phyloP scores from a whole-genome alignment of 345 rosid species.

The Kernera saxatilis region DNA sequence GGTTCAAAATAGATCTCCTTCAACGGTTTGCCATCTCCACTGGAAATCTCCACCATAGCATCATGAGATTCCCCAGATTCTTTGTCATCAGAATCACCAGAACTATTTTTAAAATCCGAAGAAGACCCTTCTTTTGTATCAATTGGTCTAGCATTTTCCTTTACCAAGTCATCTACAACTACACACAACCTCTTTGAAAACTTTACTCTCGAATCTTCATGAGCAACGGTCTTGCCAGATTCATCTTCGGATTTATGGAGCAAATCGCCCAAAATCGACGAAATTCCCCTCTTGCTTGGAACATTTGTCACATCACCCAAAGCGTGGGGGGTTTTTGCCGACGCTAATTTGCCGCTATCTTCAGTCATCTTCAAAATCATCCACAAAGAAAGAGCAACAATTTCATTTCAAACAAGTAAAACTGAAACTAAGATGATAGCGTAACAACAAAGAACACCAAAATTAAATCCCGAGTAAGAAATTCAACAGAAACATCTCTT shows the following conservation, averaged over 20 bases:
- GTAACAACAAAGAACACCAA: not conserved
- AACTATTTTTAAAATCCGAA: slow-evolving; percentile 11
- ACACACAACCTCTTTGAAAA: slow-evolving; percentile 38
- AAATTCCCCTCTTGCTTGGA: slow-evolving; percentile 41
- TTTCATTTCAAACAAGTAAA: not conserved
- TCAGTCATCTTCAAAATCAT: slow-evolving; percentile 43
- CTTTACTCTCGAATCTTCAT: slow-evolving; percentile 18
- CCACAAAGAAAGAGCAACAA: not conserved
- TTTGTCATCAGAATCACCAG: slow-evolving; percentile 17
- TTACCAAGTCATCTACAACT: slow-evolving; percentile 43
- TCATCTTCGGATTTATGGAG: slow-evolving; percentile 32
- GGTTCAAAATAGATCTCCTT: slow-evolving; percentile 37
- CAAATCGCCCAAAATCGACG: slow-evolving; percentile 32
- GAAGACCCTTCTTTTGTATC: slow-evolving; percentile 8
- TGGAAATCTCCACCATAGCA: slow-evolving; percentile 16
- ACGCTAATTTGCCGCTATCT: slow-evolving; percentile 31
- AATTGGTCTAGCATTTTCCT: slow-evolving; percentile 26
- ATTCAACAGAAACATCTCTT: not conserved
- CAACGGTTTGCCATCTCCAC: slow-evolving; percentile 25
- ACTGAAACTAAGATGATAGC: not conserved
- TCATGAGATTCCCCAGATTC: slow-evolving; percentile 24
- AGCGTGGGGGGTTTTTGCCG: slow-evolving; percentile 26
- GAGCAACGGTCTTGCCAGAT: slow-evolving; percentile 9
- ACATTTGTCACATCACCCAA: slow-evolving; percentile 55
- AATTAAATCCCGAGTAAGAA: not conserved